Evolutionary conservation across 768 basidiomycete genomes (phyloP).

Genomic region (Panus rudis): DNA sequence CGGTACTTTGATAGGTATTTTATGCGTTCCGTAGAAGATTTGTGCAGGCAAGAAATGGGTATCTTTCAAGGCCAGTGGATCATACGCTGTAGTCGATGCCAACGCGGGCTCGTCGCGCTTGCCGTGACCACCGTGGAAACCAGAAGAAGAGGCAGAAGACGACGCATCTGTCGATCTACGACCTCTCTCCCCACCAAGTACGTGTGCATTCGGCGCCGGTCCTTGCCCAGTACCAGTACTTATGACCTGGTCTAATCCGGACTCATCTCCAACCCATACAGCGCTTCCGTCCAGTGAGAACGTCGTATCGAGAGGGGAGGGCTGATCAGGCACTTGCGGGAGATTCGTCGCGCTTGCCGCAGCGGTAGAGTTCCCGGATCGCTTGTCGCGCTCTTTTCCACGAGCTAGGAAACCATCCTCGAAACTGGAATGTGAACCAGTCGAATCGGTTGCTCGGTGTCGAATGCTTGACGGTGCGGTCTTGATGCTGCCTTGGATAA

Average conservation of each 20-base stretch:
- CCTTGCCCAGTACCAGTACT: constrained; percentile 9
- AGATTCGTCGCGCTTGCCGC: constrained; percentile 31
- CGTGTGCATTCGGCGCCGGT: constrained; percentile 30
- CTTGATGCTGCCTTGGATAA: neutral
- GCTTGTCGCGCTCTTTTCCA: constrained; percentile 8
- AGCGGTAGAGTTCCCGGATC: too few relatives aligned
- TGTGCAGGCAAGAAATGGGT: constrained; percentile 91
- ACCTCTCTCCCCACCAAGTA: constrained; percentile 30
- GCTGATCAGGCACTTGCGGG: constrained; percentile 28
- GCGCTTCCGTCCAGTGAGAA: constrained; percentile 76
- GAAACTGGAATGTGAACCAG: constrained; percentile 59
- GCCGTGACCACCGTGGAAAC: constrained; percentile 24
- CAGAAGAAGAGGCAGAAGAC: constrained; percentile 48
- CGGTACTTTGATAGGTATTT: constrained; percentile 87
- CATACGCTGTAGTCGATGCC: constrained; percentile 12
- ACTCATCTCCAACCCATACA: constrained; percentile 81
- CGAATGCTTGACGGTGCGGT: constrained; percentile 4
- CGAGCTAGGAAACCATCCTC: constrained; percentile 60
- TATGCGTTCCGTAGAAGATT: constrained; percentile 77
- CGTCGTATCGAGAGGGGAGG: constrained; percentile 65
- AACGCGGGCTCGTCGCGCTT: constrained; percentile 13
- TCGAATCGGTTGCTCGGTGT: constrained; percentile 17
- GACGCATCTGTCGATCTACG: constrained; percentile 70
- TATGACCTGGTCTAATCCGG: constrained; percentile 40
- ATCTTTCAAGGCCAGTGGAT: constrained; percentile 50